Percentiles rank a stretch among this genome's conserved stretches.
Conservation (phyloP, 805 yeast genomes). For the Candida mattraensis region DNA sequence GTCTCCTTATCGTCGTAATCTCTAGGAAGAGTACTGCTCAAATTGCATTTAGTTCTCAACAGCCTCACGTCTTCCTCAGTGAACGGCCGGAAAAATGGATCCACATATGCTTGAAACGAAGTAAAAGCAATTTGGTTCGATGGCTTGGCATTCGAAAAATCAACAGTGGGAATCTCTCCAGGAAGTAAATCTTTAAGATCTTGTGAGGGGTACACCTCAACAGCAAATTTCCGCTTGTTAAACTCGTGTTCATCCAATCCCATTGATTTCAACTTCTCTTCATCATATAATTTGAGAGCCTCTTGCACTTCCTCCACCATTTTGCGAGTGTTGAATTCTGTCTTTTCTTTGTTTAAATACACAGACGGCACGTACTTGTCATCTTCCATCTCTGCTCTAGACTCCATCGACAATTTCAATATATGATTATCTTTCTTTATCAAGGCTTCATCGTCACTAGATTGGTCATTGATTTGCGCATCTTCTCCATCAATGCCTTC, state of each 20-base stretch:
- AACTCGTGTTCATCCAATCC: constrained; percentile 58
- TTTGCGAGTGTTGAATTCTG: constrained; percentile 22
- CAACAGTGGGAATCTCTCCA: constrained; percentile 84
- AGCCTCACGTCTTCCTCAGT: constrained; percentile 80
- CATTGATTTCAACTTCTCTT: constrained; percentile 60
- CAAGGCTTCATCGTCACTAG: no score
- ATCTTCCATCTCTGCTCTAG: constrained; percentile 1
- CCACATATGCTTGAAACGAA: constrained; percentile 82
- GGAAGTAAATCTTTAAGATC: constrained; percentile 78
- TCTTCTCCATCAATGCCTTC: constrained; percentile 12
- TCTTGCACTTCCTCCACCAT: constrained; percentile 23
- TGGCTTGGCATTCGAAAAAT: constrained; percentile 81
- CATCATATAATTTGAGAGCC: constrained; percentile 28
- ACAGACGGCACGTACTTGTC: constrained; percentile 41
- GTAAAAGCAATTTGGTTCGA: constrained; percentile 89
- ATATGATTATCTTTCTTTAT: no score
- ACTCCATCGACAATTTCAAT: no score
- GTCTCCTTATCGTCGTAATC: constrained; percentile 63
- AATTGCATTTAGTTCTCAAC: constrained; percentile 57
- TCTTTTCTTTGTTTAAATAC: constrained; percentile 25
- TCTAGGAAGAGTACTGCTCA: constrained; percentile 48
- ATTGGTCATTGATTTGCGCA: no score
- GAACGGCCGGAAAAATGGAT: constrained; percentile 77
- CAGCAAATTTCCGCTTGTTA: constrained; percentile 75
- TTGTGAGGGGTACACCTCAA: constrained; percentile 81